phyloP scores from a whole-genome alignment of 768 basidiomycete species.

The Rickenella mellea region DNA sequence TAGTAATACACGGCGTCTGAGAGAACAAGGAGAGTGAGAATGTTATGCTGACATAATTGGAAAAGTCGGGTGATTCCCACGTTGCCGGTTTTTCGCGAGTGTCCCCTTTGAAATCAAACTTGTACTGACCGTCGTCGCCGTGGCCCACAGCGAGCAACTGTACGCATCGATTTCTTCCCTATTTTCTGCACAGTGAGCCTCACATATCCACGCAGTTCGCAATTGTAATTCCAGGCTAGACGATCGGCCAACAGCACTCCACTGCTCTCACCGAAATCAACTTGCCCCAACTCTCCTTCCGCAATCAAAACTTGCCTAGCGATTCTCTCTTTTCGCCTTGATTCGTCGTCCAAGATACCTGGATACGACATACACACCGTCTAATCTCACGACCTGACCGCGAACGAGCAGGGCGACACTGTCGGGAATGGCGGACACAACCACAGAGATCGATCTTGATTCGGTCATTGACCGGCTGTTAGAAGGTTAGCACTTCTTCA shows the following conservation, averaged over 20 bases:
- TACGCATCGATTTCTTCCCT: slow-evolving; percentile 1
- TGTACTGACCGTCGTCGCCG: not conserved
- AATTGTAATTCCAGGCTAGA: too few species aligned
- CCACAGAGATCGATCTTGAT: slow-evolving; percentile 96
- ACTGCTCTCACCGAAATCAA: too few species aligned
- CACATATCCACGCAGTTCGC: too few species aligned
- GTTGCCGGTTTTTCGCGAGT: too few species aligned
- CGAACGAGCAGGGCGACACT: slow-evolving; percentile 3
- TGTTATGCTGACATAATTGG: too few species aligned
- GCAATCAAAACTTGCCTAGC: too few species aligned
- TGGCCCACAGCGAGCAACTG: not conserved
- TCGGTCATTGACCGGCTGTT: slow-evolving; percentile 97
- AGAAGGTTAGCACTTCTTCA: slow-evolving; percentile 66
- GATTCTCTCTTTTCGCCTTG: too few species aligned
- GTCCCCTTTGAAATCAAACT: slow-evolving; percentile 3
- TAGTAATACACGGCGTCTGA: not conserved
- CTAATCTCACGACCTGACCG: slow-evolving; percentile 10
- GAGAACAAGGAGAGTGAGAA: too few species aligned
- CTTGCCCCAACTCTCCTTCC: too few species aligned
- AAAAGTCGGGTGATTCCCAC: not conserved
- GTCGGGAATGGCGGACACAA: slow-evolving; percentile 59
- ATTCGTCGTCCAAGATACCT: too few species aligned
- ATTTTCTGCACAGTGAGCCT: not conserved
- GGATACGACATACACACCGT: slow-evolving; percentile 6
- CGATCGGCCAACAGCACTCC: too few species aligned